Percentiles rank a stretch among this genome's conserved stretches.
Evolutionary conservation across 2,329 filamentous ascomycete genomes (phyloP).

Genomic region (Ceratocystis harringtonii): DNA sequence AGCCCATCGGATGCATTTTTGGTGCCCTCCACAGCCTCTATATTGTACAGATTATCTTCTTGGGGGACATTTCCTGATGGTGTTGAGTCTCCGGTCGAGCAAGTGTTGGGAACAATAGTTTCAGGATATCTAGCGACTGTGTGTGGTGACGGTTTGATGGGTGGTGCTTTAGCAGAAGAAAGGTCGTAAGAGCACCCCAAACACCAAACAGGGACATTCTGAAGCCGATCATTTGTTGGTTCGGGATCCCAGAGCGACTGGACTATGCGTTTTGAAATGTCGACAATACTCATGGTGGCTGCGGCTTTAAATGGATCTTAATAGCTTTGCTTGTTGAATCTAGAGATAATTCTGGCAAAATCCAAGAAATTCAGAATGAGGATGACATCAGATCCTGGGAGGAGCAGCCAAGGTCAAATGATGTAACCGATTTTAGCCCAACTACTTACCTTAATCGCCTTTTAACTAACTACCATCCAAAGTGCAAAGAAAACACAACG

Average conservation of each 20-base stretch:
- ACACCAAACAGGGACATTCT: slow-evolving; percentile 68
- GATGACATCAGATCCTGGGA: slow-evolving; percentile 14
- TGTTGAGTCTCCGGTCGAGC: neutral
- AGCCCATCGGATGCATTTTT: slow-evolving; percentile 31
- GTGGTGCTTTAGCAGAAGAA: slow-evolving; percentile 9
- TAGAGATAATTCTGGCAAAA: neutral
- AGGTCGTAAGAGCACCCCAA: slow-evolving; percentile 43
- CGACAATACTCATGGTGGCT: slow-evolving; percentile 38
- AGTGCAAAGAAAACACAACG: neutral
- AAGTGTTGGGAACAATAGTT: neutral
- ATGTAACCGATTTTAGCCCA: slow-evolving; percentile 10
- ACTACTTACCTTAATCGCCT: neutral
- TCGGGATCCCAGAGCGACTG: slow-evolving; percentile 88
- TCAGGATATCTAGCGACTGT: neutral
- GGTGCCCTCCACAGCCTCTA: slow-evolving; percentile 28
- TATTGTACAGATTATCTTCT: slow-evolving; percentile 8
- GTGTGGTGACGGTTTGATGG: neutral
- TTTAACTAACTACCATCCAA: neutral
- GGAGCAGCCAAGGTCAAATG: neutral
- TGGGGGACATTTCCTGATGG: neutral
- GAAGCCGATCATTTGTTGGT: slow-evolving; percentile 59
- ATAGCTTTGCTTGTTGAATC: neutral
- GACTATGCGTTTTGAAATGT: slow-evolving; percentile 69
- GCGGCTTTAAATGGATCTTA: neutral
- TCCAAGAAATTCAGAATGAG: slow-evolving; percentile 4